Percentiles rank a stretch among this genome's conserved stretches.
phyloP scores from a whole-genome alignment of 1,139 yeast genomes.

The Hansenula anomala region DNA sequence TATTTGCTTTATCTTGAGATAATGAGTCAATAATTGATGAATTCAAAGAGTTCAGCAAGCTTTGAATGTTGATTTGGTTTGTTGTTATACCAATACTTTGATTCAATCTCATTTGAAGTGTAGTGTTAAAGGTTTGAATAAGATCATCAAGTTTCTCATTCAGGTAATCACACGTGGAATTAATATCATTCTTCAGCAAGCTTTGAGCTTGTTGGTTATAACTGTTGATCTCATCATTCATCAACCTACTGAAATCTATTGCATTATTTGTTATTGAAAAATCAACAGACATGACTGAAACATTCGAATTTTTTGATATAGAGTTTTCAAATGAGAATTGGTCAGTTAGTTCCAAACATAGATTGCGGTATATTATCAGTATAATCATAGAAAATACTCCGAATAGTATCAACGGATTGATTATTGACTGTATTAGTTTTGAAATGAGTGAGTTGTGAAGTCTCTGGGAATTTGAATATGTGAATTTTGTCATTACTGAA shows the following conservation, averaged over 20 bases:
- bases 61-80: not conserved
- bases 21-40: constrained; percentile 3
- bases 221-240: not conserved
- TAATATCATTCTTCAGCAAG: not conserved
- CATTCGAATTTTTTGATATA: not conserved
- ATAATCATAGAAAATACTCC: constrained; percentile 1
- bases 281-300: not conserved
- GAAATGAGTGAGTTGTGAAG: constrained; percentile 4
- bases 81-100: not conserved
- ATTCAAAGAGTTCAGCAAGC: not conserved
- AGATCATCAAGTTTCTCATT: not conserved
- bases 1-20: not conserved
- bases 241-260: not conserved
- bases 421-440: constrained; percentile 5
- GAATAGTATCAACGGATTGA: constrained; percentile 4
- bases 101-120: not conserved
- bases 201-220: too few species aligned
- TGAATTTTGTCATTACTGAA: not conserved
- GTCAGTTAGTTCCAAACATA: not conserved
- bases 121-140: not conserved
- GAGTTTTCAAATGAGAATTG: not conserved
- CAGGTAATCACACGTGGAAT: not conserved
- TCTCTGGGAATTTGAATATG: constrained; percentile 4
- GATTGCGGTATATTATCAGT: not conserved
- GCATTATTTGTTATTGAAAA: not conserved